Base-by-base conservation (phyloP, 768 basidiomycete genomes). In the Rhizopogon rudus region DNA sequence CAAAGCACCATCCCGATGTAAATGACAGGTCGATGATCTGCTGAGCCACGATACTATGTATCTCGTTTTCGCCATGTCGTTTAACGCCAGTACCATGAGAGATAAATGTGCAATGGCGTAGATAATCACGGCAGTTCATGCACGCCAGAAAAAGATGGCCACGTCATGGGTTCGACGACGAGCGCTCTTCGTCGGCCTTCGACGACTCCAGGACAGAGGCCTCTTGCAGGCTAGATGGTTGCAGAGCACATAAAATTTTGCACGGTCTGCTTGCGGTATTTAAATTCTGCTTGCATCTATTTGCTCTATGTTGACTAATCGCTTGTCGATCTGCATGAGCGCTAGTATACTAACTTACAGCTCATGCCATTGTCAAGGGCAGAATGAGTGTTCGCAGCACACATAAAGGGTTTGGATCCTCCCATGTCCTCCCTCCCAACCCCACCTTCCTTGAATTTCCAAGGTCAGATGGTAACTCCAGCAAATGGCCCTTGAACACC, bases 81-180 rank as follows among this genome's bases (percentile, higher is more conserved):
- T 87, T 87, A 87, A 84, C 85, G 78, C 71, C 79, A 67, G 68
- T 72, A 77, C 80, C 73, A 74, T 72, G 73, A 46, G 48, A 62
- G 44, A 56, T 59, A 71, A 31, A 44, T 60, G 52, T 77, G 74
- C 77, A 75, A 71, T 5, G 77, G 75, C 77, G 82, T 82, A 80
- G 84, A 86, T 86, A 83, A 73, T 75, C 77, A 66, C 77, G 82
- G 83, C 80, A 53, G 55, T 46, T 53, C 28, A 25, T 17, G 33
- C 20, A 8, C 13, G 39, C 29, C 22, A 35, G 40, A 28, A 33
- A 13, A 44, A 41, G 35, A 54, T 20, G 6, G 6, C 39, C 22
- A 45, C 14, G 31, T 43, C 31, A 8, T 39, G 17, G 20, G 22
- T 9, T 35, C 12, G 8, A 35, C 7, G 13, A 35, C 46, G 46